These are phyloP conservation scores for Ramalina intermedia DNA, from an alignment of 495 filamentous ascomycete species.

Conservation along the genomic window DNA sequence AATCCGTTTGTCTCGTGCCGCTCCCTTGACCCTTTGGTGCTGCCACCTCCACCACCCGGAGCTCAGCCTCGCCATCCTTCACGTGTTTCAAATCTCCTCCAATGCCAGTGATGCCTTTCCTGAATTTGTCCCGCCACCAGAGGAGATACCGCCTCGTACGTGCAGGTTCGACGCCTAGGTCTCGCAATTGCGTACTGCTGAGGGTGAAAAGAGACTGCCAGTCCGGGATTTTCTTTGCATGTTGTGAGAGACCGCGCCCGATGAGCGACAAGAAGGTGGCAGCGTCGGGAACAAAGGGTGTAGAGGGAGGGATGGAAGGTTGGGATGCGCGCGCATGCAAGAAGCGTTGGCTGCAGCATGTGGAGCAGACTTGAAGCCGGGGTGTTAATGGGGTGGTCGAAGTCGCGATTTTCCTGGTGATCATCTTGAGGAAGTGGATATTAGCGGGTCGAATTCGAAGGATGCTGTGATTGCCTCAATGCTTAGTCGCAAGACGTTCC, in stretches of 20 bases:
- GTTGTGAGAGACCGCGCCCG: constrained; percentile 67
- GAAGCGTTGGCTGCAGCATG: neutral
- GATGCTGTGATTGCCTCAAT: no score
- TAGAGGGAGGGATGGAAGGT: constrained; percentile 47
- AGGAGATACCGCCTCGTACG: constrained; percentile 70
- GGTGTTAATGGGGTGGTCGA: no score
- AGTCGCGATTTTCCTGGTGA: no score
- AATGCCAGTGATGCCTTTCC: constrained; percentile 56
- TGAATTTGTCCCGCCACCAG: constrained; percentile 71
- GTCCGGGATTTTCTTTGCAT: constrained; percentile 64
- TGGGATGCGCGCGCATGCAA: constrained; percentile 1
- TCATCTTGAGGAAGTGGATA: no score
- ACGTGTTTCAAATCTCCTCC: constrained; percentile 68
- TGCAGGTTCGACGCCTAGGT: constrained; percentile 75
- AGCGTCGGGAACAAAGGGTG: constrained; percentile 74
- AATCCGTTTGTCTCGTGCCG: constrained; percentile 16
- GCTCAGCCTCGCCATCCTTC: constrained; percentile 51
- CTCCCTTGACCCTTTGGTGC: constrained; percentile 5
- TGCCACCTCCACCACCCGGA: constrained; percentile 52
- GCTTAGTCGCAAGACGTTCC: no score
- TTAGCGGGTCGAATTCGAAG: no score
- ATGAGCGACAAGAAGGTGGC: constrained; percentile 86
- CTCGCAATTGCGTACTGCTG: constrained; percentile 58
- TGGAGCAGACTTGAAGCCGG: neutral
- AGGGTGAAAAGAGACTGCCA: constrained; percentile 83